Evolutionary conservation across 495 filamentous ascomycete genomes (phyloP), one percentile per base, ranked within the genome.

Genomic region (Pseudomonodictys pantanalensis): DNA sequence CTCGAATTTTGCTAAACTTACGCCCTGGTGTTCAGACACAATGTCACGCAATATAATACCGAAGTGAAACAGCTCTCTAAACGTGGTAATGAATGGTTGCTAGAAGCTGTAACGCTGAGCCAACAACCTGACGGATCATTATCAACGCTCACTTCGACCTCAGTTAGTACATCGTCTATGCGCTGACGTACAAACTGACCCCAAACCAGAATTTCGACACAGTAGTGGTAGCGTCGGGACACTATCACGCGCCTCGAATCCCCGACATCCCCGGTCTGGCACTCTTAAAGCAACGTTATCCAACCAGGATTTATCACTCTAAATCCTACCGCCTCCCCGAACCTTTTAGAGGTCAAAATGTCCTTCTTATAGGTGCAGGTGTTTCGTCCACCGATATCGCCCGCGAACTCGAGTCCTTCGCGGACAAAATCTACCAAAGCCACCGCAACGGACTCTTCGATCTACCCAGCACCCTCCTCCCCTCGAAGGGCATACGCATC

Each of bases 181-280:
- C 7, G 15, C 32, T 8, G 32, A 15, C 15, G 8, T 7, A 7
- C 32, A 7, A 35, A 8, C 32, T 35, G 8, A 35, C 32, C 32
- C 11, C 9, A 5, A 22, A 32, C 0, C 15, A 64, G 61, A 41
- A 58, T 17, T 64, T 59, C 67, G 91, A 96, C 73, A 89, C 88
- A 10, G 82, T 96, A 3, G 83, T 92, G 0, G 83, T 91, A 20
- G 89, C 89, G 5, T 90, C 78, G 58, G 91, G 91, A 1, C 90
- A 96, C 67, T 93, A 86, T 69, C 78, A 79, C 18, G 81, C 86
- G 9, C 84, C 86, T 0, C 84, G 79, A 66, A 73, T 93, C 8
- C 91, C 91, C 0, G 72, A 78, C 26, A 81, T 87, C 17, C 56
- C 69, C 1, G 86, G 86, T 1, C 76, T 87, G 15, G 56, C 69